A percentile compares a stretch with the other conserved stretches of the same genome.
These are phyloP conservation scores for Tinospora cordifolia DNA, from an alignment of 164 flowering plant species.

Conservation along the genomic window DNA sequence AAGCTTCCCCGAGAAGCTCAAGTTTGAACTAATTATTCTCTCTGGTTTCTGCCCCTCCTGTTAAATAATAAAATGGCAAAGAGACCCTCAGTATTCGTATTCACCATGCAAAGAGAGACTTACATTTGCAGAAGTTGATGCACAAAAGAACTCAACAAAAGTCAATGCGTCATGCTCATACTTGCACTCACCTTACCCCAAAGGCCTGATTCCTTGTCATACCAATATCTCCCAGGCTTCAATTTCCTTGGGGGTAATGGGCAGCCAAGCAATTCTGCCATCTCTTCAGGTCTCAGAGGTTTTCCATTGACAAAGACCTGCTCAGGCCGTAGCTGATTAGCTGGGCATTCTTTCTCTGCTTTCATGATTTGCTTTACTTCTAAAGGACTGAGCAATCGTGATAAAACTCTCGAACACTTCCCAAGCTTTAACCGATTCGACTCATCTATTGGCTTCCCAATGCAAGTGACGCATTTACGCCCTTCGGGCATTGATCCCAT, in stretches of 20 bases:
- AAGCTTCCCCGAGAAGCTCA: constrained; percentile 82
- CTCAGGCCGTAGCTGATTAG: constrained; percentile 97
- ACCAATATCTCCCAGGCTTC: constrained; percentile 96
- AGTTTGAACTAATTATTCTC: constrained; percentile 72
- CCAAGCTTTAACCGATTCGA: constrained; percentile 65
- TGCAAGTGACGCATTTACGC: constrained; percentile 93
- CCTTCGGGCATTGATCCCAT: constrained; percentile 99
- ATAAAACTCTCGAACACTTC: constrained; percentile 62
- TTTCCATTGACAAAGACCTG: constrained; percentile 75
- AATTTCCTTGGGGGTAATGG: constrained; percentile 71
- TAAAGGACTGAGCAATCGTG: constrained; percentile 68
- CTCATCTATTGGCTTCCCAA: constrained; percentile 77
- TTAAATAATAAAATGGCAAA: constrained; percentile 12
- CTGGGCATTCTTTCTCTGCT: constrained; percentile 91
- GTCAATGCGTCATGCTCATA: neutral
- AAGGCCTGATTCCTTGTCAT: constrained; percentile 91
- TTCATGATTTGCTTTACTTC: constrained; percentile 93
- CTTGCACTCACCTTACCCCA: constrained; percentile 82
- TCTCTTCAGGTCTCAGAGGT: constrained; percentile 74
- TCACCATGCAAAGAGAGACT: neutral
- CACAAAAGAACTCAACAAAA: neutral
- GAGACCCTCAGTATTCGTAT: neutral
- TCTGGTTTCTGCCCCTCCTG: constrained; percentile 98
- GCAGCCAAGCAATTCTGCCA: constrained; percentile 78
- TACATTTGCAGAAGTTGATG: neutral